These are phyloP conservation scores for Scleromitrula shiraiana DNA, from an alignment of 2,329 filamentous ascomycete genomes.

Conservation along the genomic window DNA sequence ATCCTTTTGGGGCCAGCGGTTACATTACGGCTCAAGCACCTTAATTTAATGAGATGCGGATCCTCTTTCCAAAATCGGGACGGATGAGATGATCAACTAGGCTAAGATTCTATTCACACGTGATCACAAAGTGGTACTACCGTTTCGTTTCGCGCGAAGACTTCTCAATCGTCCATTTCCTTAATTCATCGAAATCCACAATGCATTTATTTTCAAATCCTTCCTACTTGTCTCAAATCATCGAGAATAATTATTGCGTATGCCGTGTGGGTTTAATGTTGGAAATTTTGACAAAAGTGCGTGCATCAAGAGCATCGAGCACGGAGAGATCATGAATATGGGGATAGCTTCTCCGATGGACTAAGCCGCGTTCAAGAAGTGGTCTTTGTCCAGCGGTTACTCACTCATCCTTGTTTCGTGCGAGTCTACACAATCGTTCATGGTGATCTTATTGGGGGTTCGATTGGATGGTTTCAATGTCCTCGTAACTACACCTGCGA, in stretches of 20 bases:
- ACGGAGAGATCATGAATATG: neutral
- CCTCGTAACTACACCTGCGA: too few relatives aligned
- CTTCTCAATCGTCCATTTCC: neutral
- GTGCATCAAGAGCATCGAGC: neutral
- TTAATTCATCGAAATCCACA: neutral
- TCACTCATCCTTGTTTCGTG: too few relatives aligned
- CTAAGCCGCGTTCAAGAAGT: conserved; percentile 3
- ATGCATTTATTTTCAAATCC: neutral
- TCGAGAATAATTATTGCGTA: neutral
- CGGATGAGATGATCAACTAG: too few relatives aligned
- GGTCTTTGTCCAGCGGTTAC: conserved; percentile 2
- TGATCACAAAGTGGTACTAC: neutral
- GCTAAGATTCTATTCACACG: too few relatives aligned
- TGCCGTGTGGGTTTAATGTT: neutral
- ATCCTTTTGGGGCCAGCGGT: too few relatives aligned
- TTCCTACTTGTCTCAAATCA: neutral
- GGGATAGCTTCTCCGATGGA: neutral
- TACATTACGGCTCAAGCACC: too few relatives aligned
- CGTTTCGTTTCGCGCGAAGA: neutral
- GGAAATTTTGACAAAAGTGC: neutral
- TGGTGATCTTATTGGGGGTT: too few relatives aligned
- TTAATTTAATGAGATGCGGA: too few relatives aligned
- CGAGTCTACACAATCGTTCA: too few relatives aligned
- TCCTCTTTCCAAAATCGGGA: too few relatives aligned
- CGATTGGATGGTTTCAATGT: too few relatives aligned